phyloP scores from a whole-genome alignment of 345 rosid genomes.

The Citrus sinensis region DVS_A1.0 CM039162.1:28843001-28843500 shows the following conservation, averaged over 20 bases:
- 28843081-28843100: neutral
- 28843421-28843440: conserved; percentile 45
- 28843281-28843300: neutral
- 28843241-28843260: conserved; percentile 1
- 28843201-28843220: neutral
- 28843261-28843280: neutral
- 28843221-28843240: neutral
- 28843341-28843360: conserved; percentile 63
- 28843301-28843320: neutral
- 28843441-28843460: neutral
- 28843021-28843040: neutral
- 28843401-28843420: conserved; percentile 75
- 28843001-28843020: neutral
- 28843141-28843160: conserved; percentile 20
- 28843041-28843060: neutral
- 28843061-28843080: neutral
- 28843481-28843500: neutral
- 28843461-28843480: neutral
- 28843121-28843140: neutral
- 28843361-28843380: conserved; percentile 91
- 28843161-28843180: conserved; percentile 59
- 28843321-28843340: neutral
- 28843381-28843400: conserved; percentile 65
- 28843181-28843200: conserved; percentile 72
- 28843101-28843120: neutral